phyloP scores from a whole-genome alignment of 768 basidiomycete species.

The Boletus subcaerulescens region DNA sequence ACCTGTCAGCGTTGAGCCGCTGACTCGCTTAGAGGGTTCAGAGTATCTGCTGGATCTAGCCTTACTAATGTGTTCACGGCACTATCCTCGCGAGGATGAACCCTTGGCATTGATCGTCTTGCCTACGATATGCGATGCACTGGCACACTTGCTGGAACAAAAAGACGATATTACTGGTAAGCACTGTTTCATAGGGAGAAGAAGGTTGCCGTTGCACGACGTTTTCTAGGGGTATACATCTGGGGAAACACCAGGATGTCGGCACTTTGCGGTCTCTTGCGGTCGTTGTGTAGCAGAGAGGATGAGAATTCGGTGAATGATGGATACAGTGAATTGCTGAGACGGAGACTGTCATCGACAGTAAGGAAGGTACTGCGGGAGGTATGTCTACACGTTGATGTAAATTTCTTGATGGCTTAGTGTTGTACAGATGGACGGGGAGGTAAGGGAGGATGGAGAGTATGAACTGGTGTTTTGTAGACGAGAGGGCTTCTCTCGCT shows the following conservation, averaged over 20 bases:
- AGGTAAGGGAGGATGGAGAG: neutral
- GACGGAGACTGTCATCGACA: slow-evolving; percentile 27
- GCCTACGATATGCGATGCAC: slow-evolving; percentile 48
- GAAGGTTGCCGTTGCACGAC: neutral
- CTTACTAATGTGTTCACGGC: slow-evolving; percentile 44
- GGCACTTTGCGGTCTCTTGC: slow-evolving; percentile 41
- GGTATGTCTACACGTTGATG: slow-evolving; percentile 16
- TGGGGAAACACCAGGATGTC: slow-evolving; percentile 44
- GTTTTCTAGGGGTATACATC: slow-evolving; percentile 9
- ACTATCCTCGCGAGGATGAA: slow-evolving; percentile 46
- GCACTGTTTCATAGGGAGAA: slow-evolving; percentile 4
- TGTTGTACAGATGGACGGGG: slow-evolving; percentile 1
- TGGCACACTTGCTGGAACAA: slow-evolving; percentile 38
- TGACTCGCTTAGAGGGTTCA: slow-evolving; percentile 42
- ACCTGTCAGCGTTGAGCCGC: slow-evolving; percentile 27
- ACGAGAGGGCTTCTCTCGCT: slow-evolving; percentile 7
- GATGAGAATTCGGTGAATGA: slow-evolving; percentile 7
- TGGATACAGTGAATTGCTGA: slow-evolving; percentile 31
- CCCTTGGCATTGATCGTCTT: slow-evolving; percentile 48
- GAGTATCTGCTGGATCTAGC: slow-evolving; percentile 49
- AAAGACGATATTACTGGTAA: slow-evolving; percentile 26
- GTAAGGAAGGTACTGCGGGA: slow-evolving; percentile 28
- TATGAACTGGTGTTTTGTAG: slow-evolving; percentile 24
- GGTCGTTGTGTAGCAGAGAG: slow-evolving; percentile 22
- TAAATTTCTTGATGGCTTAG: neutral